Evolutionary conservation across 2,329 filamentous ascomycete species (phyloP).

Genomic region (Colletotrichum costaricense): DNA sequence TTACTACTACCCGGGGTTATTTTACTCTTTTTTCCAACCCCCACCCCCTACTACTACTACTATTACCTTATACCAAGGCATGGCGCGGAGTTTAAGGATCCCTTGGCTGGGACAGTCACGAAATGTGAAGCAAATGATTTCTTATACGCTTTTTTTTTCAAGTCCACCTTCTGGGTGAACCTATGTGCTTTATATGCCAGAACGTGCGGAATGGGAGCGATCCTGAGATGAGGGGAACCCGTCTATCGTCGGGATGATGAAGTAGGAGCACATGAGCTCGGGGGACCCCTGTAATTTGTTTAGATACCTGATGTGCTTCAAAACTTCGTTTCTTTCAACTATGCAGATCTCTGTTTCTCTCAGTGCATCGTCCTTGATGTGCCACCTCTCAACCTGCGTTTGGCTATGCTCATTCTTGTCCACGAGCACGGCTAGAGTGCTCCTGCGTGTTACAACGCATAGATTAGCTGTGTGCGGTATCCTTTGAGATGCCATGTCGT

Average conservation of each 20-base stretch:
- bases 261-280: neutral
- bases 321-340: neutral
- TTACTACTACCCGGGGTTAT: slow-evolving; percentile 21
- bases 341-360: neutral
- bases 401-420: too few species aligned
- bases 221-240: neutral
- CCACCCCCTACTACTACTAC: slow-evolving; percentile 10
- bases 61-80: slow-evolving; percentile 37
- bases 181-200: neutral
- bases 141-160: neutral
- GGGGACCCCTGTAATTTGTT: slow-evolving; percentile 12
- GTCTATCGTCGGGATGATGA: neutral
- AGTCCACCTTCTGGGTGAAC: neutral
- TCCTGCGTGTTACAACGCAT: too few species aligned
- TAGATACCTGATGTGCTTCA: neutral
- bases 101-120: slow-evolving; percentile 24
- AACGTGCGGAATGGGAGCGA: neutral
- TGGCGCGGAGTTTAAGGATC: slow-evolving; percentile 36
- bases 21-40: slow-evolving; percentile 1
- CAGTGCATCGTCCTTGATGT: too few species aligned
- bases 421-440: too few species aligned
- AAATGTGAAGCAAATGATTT: slow-evolving; percentile 25
- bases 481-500: too few species aligned
- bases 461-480: too few species aligned
- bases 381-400: too few species aligned